Base-by-base conservation (phyloP, 768 basidiomycete species). In the Pholiota microspora region DNA sequence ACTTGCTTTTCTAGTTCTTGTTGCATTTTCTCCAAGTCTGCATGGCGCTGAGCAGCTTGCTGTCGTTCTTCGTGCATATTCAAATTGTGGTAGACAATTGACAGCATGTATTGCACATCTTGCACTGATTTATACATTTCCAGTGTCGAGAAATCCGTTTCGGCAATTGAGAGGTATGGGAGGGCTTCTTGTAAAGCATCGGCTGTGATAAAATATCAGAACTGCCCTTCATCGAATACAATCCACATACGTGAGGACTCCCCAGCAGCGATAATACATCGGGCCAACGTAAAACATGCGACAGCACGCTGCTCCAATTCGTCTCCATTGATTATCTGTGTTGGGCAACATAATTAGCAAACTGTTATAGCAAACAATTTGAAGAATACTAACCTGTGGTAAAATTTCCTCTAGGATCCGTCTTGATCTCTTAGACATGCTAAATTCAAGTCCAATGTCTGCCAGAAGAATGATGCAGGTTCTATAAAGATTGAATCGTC, bases 271-370 rank as follows among this genome's bases (percentile, higher is more conserved):
- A 94, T 78, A 38, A 88, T 82, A 62, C 89, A 89, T 54, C 92
- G 80, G 5, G 88, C 88, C 45, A 89, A 67, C 2, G 81, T 86
- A 65, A 88, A 83, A 62, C 84, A 89, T 34, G 83, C 87, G 48
- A 88, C 78, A 12, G 85, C 92, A 45, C 89, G 81, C 54, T 85
- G 86, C 64, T 94, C 92, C 12, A 87, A 62, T 59, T 93, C 89
- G 47, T 82, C 77, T 4, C 88, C 91, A 49, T 72, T 73, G 42
- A 91, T 82, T 31, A 92, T 70, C 89, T 92, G 57, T n/a, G n/a
- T n/a, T n/a, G n/a, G n/a, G n/a, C n/a, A 2, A 15, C 18, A 25
- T 2, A 24, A 51, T 36, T 7, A 35, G 25, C 16, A 16, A 34
- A 8, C 6, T 9, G 24, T n/a, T n/a, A 36, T 0, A 25, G 61